phyloP scores from a whole-genome alignment of 2,329 filamentous ascomycete species.

The Pyrenophora tritici-repentis region DNA sequence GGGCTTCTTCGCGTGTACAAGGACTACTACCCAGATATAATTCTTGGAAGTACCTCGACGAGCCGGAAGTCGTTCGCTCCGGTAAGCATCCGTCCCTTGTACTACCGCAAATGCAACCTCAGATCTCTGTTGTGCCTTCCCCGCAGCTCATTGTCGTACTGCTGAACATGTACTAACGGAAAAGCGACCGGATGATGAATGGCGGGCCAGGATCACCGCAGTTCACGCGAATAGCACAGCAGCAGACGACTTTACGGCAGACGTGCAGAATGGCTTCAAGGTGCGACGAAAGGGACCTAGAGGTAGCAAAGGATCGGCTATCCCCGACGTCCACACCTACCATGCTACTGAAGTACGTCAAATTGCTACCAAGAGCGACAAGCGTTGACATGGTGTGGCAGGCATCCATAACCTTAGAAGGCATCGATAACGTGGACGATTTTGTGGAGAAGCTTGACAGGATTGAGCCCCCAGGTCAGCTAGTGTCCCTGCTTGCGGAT shows the following conservation, averaged over 20 bases:
- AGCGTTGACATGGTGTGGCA: constrained; percentile 23
- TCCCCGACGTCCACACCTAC: constrained; percentile 74
- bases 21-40: constrained; percentile 88
- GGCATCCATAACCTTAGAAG: constrained; percentile 65
- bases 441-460: constrained; percentile 76
- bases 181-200: constrained; percentile 73
- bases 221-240: constrained; percentile 65
- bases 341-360: constrained; percentile 66
- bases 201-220: constrained; percentile 69
- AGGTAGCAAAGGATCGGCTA: constrained; percentile 55
- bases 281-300: constrained; percentile 61
- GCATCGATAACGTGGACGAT: constrained; percentile 71
- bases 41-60: constrained; percentile 69
- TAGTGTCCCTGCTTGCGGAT: constrained; percentile 76
- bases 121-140: constrained; percentile 12
- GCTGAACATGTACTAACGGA: constrained; percentile 27
- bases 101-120: constrained; percentile 17
- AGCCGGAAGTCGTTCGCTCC: constrained; percentile 47
- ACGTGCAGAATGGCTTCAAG: constrained; percentile 63
- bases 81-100: constrained; percentile 40
- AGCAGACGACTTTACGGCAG: constrained; percentile 46
- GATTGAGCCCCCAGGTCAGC: constrained; percentile 80
- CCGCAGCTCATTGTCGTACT: constrained; percentile 22
- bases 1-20: constrained; percentile 83
- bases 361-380: background rate